Evolutionary conservation across 345 rosid species (phyloP).

Genomic region (Syzygium grande): DNA sequence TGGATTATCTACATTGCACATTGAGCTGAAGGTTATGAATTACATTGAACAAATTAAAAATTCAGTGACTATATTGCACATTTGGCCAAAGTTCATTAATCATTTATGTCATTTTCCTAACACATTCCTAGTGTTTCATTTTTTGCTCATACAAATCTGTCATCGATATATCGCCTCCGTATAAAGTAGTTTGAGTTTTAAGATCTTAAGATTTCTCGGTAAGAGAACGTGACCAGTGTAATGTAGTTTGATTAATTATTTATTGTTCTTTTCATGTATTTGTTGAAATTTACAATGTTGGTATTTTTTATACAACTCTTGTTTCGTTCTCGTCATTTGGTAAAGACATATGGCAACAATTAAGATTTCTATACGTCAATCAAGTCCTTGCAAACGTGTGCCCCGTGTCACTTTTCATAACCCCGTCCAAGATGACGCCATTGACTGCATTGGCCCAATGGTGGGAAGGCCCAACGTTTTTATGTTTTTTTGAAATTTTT

Average conservation of each 20-base stretch:
- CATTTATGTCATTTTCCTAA: too few relatives aligned
- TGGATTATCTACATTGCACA: too few relatives aligned
- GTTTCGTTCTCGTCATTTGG: neutral
- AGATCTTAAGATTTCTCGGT: neutral
- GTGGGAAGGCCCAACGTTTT: neutral
- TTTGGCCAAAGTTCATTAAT: too few relatives aligned
- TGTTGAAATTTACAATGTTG: rapidly evolving
- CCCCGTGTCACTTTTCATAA: neutral
- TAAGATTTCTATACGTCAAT: neutral
- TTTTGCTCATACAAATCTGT: rapidly evolving
- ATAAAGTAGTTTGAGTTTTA: neutral
- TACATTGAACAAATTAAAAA: too few relatives aligned
- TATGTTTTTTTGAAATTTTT: neutral
- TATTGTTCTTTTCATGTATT: neutral
- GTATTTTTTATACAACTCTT: neutral
- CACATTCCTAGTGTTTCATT: neutral
- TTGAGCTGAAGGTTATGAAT: too few relatives aligned
- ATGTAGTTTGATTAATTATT: neutral
- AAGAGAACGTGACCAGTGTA: rapidly evolving
- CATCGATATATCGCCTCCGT: rapidly evolving
- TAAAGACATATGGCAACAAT: neutral
- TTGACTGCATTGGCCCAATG: neutral
- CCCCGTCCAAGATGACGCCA: neutral
- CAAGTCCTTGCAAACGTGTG: neutral
- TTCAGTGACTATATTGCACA: too few relatives aligned